Conservation (phyloP, 2,329 filamentous ascomycete genomes). For the Atkinsonella hypoxylon region DNA sequence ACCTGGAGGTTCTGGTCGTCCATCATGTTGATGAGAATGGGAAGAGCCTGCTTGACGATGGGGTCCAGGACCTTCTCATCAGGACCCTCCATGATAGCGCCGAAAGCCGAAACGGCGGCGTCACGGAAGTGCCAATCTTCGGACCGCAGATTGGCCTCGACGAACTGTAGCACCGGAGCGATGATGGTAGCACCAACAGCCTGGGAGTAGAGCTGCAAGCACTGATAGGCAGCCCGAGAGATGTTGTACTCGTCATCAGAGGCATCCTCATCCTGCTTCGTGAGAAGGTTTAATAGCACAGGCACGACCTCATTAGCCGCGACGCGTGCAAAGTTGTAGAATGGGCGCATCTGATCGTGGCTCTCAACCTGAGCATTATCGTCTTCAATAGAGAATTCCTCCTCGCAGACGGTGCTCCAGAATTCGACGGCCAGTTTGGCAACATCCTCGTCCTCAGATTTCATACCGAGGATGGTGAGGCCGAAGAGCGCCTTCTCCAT, state of each 20-base stretch:
- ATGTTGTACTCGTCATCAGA: conserved; percentile 96
- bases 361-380: conserved; percentile 73
- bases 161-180: conserved; percentile 75
- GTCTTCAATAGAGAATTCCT: conserved; percentile 95
- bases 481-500: conserved; percentile 99
- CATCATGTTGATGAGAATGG: conserved; percentile 85
- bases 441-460: conserved; percentile 93
- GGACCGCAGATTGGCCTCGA: conserved; percentile 77
- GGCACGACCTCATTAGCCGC: conserved; percentile 91
- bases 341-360: conserved; percentile 73
- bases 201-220: conserved; percentile 88
- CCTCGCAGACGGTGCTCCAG: conserved; percentile 99
- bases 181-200: conserved; percentile 79
- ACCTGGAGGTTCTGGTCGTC: conserved; percentile 81
- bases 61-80: conserved; percentile 87
- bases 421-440: conserved; percentile 97
- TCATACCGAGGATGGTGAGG: conserved; percentile 96
- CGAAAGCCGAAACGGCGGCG: conserved; percentile 92
- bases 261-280: conserved; percentile 96
- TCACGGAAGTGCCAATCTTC: conserved; percentile 94
- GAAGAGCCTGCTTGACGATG: conserved; percentile 88
- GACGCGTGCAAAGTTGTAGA: conserved; percentile 91
- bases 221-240: conserved; percentile 90
- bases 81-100: conserved; percentile 96
- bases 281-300: conserved; percentile 75